Percentiles rank a stretch among this genome's conserved stretches.
Evolutionary conservation across 2,329 filamentous ascomycete species (phyloP).

Genomic region (Leptographium flavum): DNA sequence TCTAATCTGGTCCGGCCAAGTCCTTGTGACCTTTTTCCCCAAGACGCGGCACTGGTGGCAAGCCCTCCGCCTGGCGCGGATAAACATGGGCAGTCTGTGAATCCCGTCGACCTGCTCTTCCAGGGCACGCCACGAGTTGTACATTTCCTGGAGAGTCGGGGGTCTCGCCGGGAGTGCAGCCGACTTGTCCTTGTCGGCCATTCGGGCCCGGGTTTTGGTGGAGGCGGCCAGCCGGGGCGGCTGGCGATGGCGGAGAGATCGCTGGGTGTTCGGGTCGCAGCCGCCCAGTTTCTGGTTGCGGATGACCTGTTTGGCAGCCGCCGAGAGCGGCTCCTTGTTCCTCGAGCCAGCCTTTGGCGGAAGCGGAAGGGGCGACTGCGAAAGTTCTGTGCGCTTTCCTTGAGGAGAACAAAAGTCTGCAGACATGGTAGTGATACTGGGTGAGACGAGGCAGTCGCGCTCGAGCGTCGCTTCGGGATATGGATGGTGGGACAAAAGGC

Average conservation of each 20-base stretch:
- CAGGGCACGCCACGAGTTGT: conserved; percentile 11
- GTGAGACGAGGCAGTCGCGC: background rate
- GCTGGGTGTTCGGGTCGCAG: background rate
- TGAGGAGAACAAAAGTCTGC: background rate
- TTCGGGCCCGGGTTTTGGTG: background rate
- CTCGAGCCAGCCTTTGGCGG: background rate
- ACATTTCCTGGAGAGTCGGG: conserved; percentile 11
- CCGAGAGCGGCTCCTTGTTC: conserved; percentile 2
- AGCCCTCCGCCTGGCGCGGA: conserved; percentile 5
- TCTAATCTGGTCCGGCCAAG: background rate
- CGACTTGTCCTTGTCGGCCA: background rate
- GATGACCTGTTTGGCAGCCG: conserved; percentile 3
- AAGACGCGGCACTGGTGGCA: conserved; percentile 9
- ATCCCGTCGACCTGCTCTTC: conserved; percentile 7
- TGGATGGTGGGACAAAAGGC: background rate
- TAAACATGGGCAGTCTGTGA: conserved; percentile 8
- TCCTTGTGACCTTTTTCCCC: conserved; percentile 1
- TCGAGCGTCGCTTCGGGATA: no score
- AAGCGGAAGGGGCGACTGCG: background rate
- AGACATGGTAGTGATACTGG: background rate
- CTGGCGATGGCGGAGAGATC: background rate
- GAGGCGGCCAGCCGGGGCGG: background rate
- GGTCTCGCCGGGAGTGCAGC: background rate
- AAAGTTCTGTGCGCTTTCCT: background rate
- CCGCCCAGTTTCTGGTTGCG: conserved; percentile 1